Evolutionary conservation across 257 asterid species (phyloP), one percentile per base, ranked within the genome.

Genomic region (Jasminum sambac): DNA sequence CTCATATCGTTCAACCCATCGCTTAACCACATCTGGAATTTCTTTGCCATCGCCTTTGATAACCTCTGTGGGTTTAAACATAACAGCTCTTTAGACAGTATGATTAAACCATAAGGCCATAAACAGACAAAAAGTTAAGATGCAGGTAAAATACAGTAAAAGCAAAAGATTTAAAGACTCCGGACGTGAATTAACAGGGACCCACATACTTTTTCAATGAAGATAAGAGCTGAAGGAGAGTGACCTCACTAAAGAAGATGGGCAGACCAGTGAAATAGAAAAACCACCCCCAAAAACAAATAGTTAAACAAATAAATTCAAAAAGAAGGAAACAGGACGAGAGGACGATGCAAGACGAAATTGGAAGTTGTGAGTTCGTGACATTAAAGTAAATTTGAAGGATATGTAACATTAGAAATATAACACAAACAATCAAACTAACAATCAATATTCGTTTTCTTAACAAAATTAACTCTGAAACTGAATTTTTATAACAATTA

Each of bases 1-100:
- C 86, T 95, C 98, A 34, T 95, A 95, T 63, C 68, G 82, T 79
- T 89, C 96, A 74, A 88, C 96, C 98, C 96, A 95, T 70, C 76
- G 78, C 79, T 88, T 91, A 57, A 95, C 96, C 71, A 87, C 89
- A 60, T 77, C 81, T 19, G 98, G 95, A 61, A 95, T 88, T 77
- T 78, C 92, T 79, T 90, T 89, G 74, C 90, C 94, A 43, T 75
- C 83, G 66, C 95, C 90, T 89, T 84, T 95, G 66, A 95, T 79
- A 71, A 77, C 83, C 77, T 91, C 99, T 91, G 91, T 70, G 79
- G 34, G 71, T 50, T 17, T 39, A 72, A 70, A 58, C 76, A 74
- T 60, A 40, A 67, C 21, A 67, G 19, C 58, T 69, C 36, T 9
- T 48, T 52, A 26, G 66, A 66, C 70, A 77, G 55, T 48, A 42